Evolutionary conservation across 116 monocot species (phyloP), one percentile per base, ranked within the genome.

Genomic region (Posidonia oceanica): DNA sequence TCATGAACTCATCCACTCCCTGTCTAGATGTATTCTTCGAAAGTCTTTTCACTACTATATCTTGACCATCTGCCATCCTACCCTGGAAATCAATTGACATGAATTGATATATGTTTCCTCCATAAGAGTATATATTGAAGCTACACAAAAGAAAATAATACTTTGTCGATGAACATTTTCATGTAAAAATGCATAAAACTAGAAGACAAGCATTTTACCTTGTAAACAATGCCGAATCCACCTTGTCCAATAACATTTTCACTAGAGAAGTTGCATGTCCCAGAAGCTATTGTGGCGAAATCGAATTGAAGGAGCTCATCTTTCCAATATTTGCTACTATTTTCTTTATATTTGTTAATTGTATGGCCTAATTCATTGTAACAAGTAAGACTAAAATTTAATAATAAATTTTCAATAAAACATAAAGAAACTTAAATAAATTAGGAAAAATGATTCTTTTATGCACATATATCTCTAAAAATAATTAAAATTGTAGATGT

Each of bases 21-120:
- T 69, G 69, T 69, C 23, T 16, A 15, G 29, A 69, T 5, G 69
- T 29, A 29, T 29, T 54, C 21, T 44, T 51, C 0, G 69, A 53
- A 23, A 69, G 54, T 51, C 69, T 42, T 54, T 69, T 69, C 10
- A 69, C 54, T 53, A 52, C 69, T 69, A 69, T 54, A 2, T 69
- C 69, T 29, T 53, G 69, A 12, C 69, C 69, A 53, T 52, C 21
- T 69, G 7, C 36, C 69, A 69, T 22, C 8, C 4, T 29, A 53
- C 69, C 69, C 69, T 69, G 69, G 29, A 29, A 29, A 29, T 29
- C 29, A 29, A 13, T 55, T 55, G 29, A 29, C 29, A 29, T 29
- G 29, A 29, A 29, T 29, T 29, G 29, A 29, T 29, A 29, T 29
- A 29, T 11, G 54, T 29, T 29, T 29, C 29, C 29, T 0, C 29